Evolutionary conservation across 805 yeast genomes (phyloP).

Genomic region (Candida manassasensis): DNA sequence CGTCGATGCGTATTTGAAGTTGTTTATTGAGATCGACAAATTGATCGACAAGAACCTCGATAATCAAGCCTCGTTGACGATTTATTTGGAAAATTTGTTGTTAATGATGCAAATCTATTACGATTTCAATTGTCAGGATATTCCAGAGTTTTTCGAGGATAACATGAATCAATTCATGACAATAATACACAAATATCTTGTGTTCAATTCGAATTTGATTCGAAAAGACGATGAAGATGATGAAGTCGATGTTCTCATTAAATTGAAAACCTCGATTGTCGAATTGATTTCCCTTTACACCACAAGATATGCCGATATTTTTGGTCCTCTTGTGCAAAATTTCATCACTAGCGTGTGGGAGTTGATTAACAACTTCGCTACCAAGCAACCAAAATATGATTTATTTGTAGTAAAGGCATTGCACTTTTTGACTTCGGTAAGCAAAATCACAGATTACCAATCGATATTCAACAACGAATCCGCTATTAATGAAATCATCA

Average conservation of each 20-base stretch:
- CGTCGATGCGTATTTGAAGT: conserved; percentile 68
- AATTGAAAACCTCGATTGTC: conserved; percentile 74
- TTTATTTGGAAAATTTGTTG: conserved; percentile 65
- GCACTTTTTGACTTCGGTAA: conserved; percentile 76
- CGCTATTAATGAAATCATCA: conserved; percentile 66
- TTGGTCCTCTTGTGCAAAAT: conserved; percentile 67
- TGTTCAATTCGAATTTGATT: conserved; percentile 51
- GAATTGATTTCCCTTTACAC: conserved; percentile 84
- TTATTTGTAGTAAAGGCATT: conserved; percentile 76
- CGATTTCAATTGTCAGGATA: conserved; percentile 95
- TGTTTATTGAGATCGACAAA: conserved; percentile 64
- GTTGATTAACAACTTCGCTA: conserved; percentile 55
- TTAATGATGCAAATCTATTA: conserved; percentile 77
- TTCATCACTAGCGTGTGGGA: conserved; percentile 85
- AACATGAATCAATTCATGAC: conserved; percentile 72
- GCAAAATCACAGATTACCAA: conserved; percentile 62
- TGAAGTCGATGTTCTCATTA: conserved; percentile 63
- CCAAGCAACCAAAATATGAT: conserved; percentile 76
- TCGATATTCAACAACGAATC: conserved; percentile 60
- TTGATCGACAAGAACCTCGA: conserved; percentile 45
- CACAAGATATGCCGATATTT: conserved; percentile 87
- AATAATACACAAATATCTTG: conserved; percentile 75
- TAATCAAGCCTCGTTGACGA: conserved; percentile 47
- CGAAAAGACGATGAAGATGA: conserved; percentile 58
- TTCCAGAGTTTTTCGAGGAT: conserved; percentile 97